These are phyloP conservation scores for Tetrahymena elliotti DNA, from an alignment of 73 alveolate genomes.

Conservation along the genomic window DNA sequence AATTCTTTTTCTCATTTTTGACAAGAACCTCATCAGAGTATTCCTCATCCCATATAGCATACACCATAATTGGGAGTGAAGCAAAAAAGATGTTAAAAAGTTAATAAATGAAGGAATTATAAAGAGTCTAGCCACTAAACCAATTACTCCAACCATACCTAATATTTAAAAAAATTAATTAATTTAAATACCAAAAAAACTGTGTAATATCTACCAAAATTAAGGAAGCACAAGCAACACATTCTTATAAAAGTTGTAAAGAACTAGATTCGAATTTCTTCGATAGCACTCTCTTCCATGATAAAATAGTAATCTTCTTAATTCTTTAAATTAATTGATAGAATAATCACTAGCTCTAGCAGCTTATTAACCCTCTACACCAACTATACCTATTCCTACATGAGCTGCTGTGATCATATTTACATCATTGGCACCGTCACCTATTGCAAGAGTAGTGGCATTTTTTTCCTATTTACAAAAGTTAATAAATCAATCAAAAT, in stretches of 20 bases:
- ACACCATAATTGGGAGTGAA: conserved; percentile 77
- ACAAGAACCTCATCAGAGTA: conserved; percentile 21
- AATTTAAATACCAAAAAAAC: neutral
- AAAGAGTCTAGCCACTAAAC: conserved; percentile 79
- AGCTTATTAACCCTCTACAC: conserved; percentile 91
- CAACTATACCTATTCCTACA: conserved; percentile 92
- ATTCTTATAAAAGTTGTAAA: conserved; percentile 82
- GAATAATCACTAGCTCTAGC: conserved; percentile 90
- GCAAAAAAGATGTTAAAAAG: conserved; percentile 84
- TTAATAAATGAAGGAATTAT: conserved; percentile 89
- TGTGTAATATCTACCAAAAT: conserved; percentile 16
- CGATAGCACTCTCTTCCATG: conserved; percentile 96
- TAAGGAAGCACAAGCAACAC: conserved; percentile 71
- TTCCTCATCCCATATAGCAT: conserved; percentile 88
- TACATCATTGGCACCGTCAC: conserved; percentile 98
- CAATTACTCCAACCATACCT: conserved; percentile 63
- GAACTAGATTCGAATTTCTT: conserved; percentile 71
- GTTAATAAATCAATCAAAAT: too few species aligned
- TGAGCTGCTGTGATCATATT: conserved; percentile 94
- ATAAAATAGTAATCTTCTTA: conserved; percentile 74
- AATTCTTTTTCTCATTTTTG: conserved; percentile 11
- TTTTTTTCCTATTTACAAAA: conserved; percentile 29
- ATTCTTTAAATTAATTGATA: conserved; percentile 65
- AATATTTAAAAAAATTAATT: too few species aligned
- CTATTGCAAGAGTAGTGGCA: conserved; percentile 79